A percentile compares a stretch with the other conserved stretches of the same genome.
Conservation (phyloP, 2,329 filamentous ascomycete genomes). For the Scedosporium minutisporum region DNA sequence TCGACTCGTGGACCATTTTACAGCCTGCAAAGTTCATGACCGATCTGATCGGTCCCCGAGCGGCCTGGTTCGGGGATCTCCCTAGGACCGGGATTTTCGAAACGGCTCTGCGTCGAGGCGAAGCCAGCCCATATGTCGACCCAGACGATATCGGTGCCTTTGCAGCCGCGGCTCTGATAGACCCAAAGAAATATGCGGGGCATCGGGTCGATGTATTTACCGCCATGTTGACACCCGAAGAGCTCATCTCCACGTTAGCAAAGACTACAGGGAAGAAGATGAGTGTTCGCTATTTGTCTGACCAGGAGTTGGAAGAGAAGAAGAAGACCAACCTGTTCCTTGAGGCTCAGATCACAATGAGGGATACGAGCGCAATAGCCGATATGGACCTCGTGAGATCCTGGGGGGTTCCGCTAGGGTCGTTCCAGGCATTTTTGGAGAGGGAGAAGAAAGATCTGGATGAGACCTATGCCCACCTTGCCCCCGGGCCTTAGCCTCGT, state of each 20-base stretch:
- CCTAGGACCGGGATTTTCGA: slow-evolving; percentile 25
- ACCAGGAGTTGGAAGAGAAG: slow-evolving; percentile 28
- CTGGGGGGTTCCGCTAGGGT: slow-evolving; percentile 31
- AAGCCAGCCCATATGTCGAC: slow-evolving; percentile 35
- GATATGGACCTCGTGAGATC: slow-evolving; percentile 23
- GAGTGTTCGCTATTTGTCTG: slow-evolving; percentile 25
- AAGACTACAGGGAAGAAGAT: slow-evolving; percentile 23
- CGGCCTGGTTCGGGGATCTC: slow-evolving; percentile 13
- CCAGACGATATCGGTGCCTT: slow-evolving; percentile 44
- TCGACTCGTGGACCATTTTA: slow-evolving; percentile 36
- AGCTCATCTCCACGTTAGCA: slow-evolving; percentile 26
- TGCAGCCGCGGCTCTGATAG: slow-evolving; percentile 29
- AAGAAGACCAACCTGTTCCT: slow-evolving; percentile 27
- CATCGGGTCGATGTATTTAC: slow-evolving; percentile 30
- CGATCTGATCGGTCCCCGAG: slow-evolving; percentile 29
- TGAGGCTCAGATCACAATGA: slow-evolving; percentile 24
- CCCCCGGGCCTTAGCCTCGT: background rate
- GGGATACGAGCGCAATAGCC: slow-evolving; percentile 23
- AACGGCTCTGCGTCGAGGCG: slow-evolving; percentile 23
- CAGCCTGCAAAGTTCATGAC: slow-evolving; percentile 41
- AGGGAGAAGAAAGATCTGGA: slow-evolving; percentile 24
- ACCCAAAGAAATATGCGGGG: slow-evolving; percentile 29
- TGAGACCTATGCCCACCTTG: slow-evolving; percentile 17
- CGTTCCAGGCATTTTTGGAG: slow-evolving; percentile 32
- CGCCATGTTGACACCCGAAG: slow-evolving; percentile 25